phyloP scores from a whole-genome alignment of 169 alveolate genomes.

The Miamiensis avidus region DNA sequence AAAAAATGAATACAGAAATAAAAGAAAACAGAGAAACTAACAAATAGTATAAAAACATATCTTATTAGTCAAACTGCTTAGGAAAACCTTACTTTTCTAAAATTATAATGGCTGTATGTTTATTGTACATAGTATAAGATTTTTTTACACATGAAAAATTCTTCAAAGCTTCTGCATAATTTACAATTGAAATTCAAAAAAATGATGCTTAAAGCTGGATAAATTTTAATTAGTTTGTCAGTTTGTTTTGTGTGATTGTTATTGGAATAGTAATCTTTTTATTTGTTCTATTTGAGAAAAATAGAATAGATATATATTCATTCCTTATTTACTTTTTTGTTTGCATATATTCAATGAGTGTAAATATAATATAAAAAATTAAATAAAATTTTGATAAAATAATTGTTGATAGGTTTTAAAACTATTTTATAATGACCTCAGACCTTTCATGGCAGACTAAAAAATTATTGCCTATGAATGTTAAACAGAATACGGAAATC shows the following conservation, averaged over 20 bases:
- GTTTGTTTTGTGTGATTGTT: not conserved
- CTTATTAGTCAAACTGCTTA: not conserved
- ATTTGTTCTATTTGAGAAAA: not conserved
- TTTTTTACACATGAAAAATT: not conserved
- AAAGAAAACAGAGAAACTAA: not conserved
- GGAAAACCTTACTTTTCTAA: not conserved
- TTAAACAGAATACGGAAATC: not conserved
- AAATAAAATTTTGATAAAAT: too few species aligned
- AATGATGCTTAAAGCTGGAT: not conserved
- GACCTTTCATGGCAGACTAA: not conserved
- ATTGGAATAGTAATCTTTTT: not conserved
- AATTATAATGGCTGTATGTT: not conserved
- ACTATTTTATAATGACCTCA: not conserved
- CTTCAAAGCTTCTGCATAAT: not conserved
- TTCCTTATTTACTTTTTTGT: too few species aligned
- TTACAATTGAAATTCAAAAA: not conserved
- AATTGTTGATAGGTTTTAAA: not conserved
- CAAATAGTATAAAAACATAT: not conserved
- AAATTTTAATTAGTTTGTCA: not conserved
- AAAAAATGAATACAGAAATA: too few species aligned
- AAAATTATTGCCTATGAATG: not conserved
- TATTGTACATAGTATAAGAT: not conserved
- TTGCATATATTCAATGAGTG: not conserved
- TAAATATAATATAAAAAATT: too few species aligned
- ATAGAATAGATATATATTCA: not conserved